phyloP scores from a whole-genome alignment of 768 basidiomycete genomes.

The Royoungia palumana region DNA sequence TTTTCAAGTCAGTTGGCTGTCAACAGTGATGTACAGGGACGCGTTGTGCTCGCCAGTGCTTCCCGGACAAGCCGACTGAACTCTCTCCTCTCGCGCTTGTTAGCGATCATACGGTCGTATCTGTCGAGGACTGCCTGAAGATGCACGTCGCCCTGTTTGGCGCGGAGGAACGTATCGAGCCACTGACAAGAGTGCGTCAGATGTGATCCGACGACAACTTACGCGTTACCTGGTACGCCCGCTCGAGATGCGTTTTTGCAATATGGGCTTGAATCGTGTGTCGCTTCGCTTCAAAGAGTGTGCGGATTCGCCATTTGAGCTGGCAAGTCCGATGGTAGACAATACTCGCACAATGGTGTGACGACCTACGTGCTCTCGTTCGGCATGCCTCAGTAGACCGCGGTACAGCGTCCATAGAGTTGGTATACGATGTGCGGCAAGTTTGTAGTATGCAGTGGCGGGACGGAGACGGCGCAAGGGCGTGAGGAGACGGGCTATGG shows the following conservation, averaged over 20 bases:
- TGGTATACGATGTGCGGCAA: slow-evolving; percentile 70
- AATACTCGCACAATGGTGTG: not conserved
- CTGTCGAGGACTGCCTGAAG: slow-evolving; percentile 46
- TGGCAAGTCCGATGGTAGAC: slow-evolving; percentile 26
- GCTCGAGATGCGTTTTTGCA: slow-evolving; percentile 45
- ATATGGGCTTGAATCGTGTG: slow-evolving; percentile 51
- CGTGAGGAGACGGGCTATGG: slow-evolving; percentile 50
- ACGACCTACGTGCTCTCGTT: slow-evolving; percentile 49
- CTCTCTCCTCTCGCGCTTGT: slow-evolving; percentile 45
- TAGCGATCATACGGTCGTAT: slow-evolving; percentile 56
- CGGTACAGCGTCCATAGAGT: slow-evolving; percentile 78
- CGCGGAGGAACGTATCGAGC: slow-evolving; percentile 54
- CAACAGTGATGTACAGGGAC: not conserved
- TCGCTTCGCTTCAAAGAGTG: slow-evolving; percentile 50
- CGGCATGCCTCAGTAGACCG: slow-evolving; percentile 55
- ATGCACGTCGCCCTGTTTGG: slow-evolving; percentile 50
- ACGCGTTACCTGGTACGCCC: slow-evolving; percentile 51
- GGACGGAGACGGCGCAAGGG: slow-evolving; percentile 58
- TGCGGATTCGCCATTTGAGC: slow-evolving; percentile 56
- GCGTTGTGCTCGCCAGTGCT: slow-evolving; percentile 41
- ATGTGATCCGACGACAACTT: slow-evolving; percentile 7
- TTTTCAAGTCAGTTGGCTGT: not conserved
- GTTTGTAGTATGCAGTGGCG: slow-evolving; percentile 61
- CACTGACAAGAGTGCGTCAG: slow-evolving; percentile 34
- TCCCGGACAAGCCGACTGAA: slow-evolving; percentile 46